Conservation (phyloP, 371 early-diverging fungal species). For the Mortierella polycephala region DNA sequence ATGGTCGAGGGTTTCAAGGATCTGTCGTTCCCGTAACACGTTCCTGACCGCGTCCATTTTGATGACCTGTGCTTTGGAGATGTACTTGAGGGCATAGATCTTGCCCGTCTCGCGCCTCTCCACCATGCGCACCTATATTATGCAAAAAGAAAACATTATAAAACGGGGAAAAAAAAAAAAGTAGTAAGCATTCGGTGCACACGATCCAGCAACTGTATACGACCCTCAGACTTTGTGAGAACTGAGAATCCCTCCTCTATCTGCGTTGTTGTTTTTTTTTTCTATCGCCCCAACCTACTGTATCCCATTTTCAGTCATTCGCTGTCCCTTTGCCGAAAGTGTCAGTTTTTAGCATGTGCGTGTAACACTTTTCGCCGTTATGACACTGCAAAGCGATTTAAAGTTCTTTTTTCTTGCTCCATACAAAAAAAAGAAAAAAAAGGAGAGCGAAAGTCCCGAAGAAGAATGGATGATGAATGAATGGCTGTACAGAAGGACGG, state of each 20-base stretch:
- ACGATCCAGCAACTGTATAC: too few relatives aligned
- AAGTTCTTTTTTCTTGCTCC: slow-evolving; percentile 8
- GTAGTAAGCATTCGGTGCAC: too few relatives aligned
- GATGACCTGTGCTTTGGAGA: slow-evolving; percentile 83
- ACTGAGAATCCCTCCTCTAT: too few relatives aligned
- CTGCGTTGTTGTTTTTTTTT: too few relatives aligned
- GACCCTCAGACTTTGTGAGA: too few relatives aligned
- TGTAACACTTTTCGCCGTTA: slow-evolving; percentile 8
- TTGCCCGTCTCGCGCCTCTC: slow-evolving; percentile 73
- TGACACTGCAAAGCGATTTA: slow-evolving; percentile 2
- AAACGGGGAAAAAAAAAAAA: background rate
- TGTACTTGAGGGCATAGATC: slow-evolving; percentile 86
- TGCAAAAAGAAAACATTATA: background rate
- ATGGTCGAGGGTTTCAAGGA: slow-evolving; percentile 82
- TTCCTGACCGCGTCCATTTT: slow-evolving; percentile 81
- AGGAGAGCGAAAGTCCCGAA: too few relatives aligned
- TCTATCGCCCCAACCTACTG: too few relatives aligned
- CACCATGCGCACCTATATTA: slow-evolving; percentile 78
- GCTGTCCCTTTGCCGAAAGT: too few relatives aligned
- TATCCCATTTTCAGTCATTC: background rate
- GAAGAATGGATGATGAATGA: too few relatives aligned
- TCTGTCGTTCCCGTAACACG: slow-evolving; percentile 82
- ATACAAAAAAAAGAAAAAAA: background rate
- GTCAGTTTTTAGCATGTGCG: too few relatives aligned
- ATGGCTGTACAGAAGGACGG: too few relatives aligned